A percentile compares a stretch with the other conserved stretches of the same genome.
These are phyloP conservation scores for Juglanconis sp. DNA, from an alignment of 2,329 filamentous ascomycete genomes.

Conservation along the genomic window DNA sequence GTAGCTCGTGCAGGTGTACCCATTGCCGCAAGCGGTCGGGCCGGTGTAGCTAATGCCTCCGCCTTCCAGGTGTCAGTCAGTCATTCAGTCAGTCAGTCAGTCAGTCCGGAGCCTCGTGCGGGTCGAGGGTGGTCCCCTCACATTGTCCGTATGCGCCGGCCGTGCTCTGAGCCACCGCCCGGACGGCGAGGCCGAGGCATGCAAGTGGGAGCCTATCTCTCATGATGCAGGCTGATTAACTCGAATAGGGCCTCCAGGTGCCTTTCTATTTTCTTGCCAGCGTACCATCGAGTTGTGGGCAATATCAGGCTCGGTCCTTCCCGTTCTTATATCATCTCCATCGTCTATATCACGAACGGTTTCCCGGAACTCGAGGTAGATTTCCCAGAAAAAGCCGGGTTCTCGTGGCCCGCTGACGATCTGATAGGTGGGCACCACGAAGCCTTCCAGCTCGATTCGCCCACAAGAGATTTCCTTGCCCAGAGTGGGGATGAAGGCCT, in stretches of 20 bases:
- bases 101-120: no score
- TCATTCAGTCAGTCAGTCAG: neutral
- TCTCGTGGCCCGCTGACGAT: neutral
- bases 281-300: neutral
- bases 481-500: neutral
- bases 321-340: neutral
- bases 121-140: neutral
- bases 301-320: neutral
- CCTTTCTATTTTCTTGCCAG: neutral
- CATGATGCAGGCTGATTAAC: neutral
- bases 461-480: no score
- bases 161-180: conserved; percentile 12
- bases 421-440: neutral
- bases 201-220: neutral
- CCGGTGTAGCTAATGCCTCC: conserved; percentile 19
- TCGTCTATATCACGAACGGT: no score
- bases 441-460: no score
- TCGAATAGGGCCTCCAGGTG: neutral
- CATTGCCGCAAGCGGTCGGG: conserved; percentile 19
- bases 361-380: neutral
- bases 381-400: neutral
- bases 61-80: conserved; percentile 4
- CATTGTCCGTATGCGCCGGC: conserved; percentile 15
- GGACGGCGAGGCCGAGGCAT: neutral
- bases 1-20: conserved; percentile 22